Base-by-base conservation (phyloP, 768 basidiomycete species). In the Fomitopsis pulvina region DNA sequence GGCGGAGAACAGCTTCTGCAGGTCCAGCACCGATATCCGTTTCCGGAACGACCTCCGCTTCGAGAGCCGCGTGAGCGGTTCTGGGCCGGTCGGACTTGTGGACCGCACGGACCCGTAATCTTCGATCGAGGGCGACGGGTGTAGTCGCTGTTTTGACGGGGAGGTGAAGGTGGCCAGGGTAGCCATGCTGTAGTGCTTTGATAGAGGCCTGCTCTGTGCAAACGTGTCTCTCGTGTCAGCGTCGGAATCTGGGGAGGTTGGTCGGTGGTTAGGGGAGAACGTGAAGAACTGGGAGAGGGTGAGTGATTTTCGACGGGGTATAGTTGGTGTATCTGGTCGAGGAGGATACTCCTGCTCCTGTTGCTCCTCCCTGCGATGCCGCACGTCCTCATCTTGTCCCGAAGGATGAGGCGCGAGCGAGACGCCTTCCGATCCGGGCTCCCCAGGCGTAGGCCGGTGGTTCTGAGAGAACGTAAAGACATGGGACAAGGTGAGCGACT, bases 1-100 rank as follows among this genome's bases (percentile, higher is more conserved):
- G 37, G 9, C n/a, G 16, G 58, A 53, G 52, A 69, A 67, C n/a
- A 69, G 52, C 22, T 60, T 51, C 32, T 65, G 65, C 4, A 69
- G 60, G 40, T 66, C 63, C 42, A 65, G 61, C 1, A 66, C 61
- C 12, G 67, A 69, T 38, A 69, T 57, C 16, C 66, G 58, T 4
- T 55, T 59, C 9, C 63, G 59, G 57, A 64, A 62, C 16, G 63
- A 58, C 21, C 57, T 59, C 28, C 53, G 54, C 38, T 57, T 59
- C 2, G 62, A 61, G 25, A 62, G 56, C 11, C 47, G 56, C 4
- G 61, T 60, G 9, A 29, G 34, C 39, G 48, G 49, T 52, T 37
- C 43, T 55, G 43, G 25, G 28, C 25, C 30, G 10, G 41, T 21
- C 21, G 46, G 43, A 18, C 34, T 41, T 2, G 43, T 11, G 4